Evolutionary conservation across 352 stramenopile genomes (phyloP).

Genomic region (Pythium diclinum): DNA sequence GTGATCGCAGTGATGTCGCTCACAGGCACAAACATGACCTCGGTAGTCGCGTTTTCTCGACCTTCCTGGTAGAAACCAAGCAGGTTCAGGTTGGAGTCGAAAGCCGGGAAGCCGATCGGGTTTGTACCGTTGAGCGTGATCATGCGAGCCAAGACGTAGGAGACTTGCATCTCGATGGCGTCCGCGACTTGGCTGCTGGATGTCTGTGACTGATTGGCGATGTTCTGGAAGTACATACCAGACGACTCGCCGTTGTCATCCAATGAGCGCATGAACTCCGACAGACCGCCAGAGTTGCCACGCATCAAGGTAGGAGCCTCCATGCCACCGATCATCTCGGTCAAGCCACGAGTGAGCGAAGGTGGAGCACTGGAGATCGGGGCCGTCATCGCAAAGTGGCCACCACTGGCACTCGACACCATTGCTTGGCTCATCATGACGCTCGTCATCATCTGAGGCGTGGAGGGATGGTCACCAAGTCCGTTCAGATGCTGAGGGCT

Average conservation of each 20-base stretch:
- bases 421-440: slow-evolving; percentile 77
- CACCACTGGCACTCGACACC: slow-evolving; percentile 29
- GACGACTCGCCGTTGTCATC: slow-evolving; percentile 64
- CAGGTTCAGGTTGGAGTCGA: slow-evolving; percentile 63
- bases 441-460: slow-evolving; percentile 47
- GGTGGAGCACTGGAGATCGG: slow-evolving; percentile 34
- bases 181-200: slow-evolving; percentile 47
- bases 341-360: slow-evolving; percentile 35
- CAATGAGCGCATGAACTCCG: slow-evolving; percentile 76
- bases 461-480: slow-evolving; percentile 31
- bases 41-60: slow-evolving; percentile 65
- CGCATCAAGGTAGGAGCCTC: slow-evolving; percentile 72
- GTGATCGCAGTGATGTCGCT: slow-evolving; percentile 73
- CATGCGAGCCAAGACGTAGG: slow-evolving; percentile 75
- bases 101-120: slow-evolving; percentile 74
- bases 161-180: slow-evolving; percentile 82
- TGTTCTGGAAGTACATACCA: slow-evolving; percentile 56
- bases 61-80: slow-evolving; percentile 82
- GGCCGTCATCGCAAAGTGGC: slow-evolving; percentile 58
- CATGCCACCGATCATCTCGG: slow-evolving; percentile 67
- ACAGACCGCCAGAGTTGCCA: slow-evolving; percentile 68
- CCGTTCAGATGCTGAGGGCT: slow-evolving; percentile 38
- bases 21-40: slow-evolving; percentile 79
- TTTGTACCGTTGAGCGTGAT: slow-evolving; percentile 68
- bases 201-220: slow-evolving; percentile 31